Evolutionary conservation across 2,329 filamentous ascomycete genomes (phyloP).

Genomic region (Pseudogymnoascus sp.): DNA sequence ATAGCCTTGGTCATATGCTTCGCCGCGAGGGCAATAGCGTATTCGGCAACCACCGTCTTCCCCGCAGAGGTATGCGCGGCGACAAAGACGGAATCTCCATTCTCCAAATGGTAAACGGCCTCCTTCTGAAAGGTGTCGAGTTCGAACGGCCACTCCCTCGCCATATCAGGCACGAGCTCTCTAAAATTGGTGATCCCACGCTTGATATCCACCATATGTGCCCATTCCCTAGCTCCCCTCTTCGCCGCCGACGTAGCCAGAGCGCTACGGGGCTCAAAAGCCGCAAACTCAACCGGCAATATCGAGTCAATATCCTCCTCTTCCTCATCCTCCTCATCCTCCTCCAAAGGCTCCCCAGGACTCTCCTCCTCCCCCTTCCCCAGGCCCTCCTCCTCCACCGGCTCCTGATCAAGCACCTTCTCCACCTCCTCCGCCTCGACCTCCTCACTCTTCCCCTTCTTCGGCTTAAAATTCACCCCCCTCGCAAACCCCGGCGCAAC

Average conservation of each 20-base stretch:
- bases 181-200: slow-evolving; percentile 88
- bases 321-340: slow-evolving; percentile 35
- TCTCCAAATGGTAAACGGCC: slow-evolving; percentile 93
- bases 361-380: slow-evolving; percentile 27
- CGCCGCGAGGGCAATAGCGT: slow-evolving; percentile 91
- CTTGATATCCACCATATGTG: slow-evolving; percentile 95
- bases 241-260: slow-evolving; percentile 63
- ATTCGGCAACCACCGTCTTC: slow-evolving; percentile 97
- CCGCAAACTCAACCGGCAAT: slow-evolving; percentile 85
- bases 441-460: slow-evolving; percentile 46
- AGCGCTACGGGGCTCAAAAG: slow-evolving; percentile 73
- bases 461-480: slow-evolving; percentile 65
- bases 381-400: slow-evolving; percentile 24
- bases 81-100: slow-evolving; percentile 94
- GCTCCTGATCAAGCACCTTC: slow-evolving; percentile 47
- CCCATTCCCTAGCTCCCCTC: slow-evolving; percentile 81
- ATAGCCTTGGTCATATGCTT: slow-evolving; percentile 99
- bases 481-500: slow-evolving; percentile 73
- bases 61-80: slow-evolving; percentile 95
- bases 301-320: slow-evolving; percentile 71
- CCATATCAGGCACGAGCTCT: slow-evolving; percentile 93
- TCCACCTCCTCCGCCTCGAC: slow-evolving; percentile 64
- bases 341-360: slow-evolving; percentile 25
- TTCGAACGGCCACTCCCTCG: slow-evolving; percentile 91
- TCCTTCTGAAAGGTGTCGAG: slow-evolving; percentile 98